These are phyloP conservation scores for Phytophthora megakarya DNA, from an alignment of 352 stramenopile species.

Conservation along the genomic window DNA sequence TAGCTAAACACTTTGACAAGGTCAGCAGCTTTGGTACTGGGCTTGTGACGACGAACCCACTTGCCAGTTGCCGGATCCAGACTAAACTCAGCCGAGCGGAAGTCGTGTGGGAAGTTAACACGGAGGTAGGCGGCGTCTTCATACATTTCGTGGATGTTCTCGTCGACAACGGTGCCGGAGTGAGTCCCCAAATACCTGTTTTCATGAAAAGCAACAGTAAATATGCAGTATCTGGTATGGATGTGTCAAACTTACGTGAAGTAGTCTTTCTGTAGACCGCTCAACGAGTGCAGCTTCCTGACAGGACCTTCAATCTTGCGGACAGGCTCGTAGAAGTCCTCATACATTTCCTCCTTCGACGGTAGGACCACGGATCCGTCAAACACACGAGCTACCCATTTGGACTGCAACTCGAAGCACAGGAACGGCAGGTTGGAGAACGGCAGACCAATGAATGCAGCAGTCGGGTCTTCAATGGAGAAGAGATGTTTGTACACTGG, in stretches of 20 bases:
- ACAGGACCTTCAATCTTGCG: slow-evolving; percentile 42
- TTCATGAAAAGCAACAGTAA: background rate
- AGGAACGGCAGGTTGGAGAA: slow-evolving; percentile 75
- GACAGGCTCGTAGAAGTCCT: slow-evolving; percentile 47
- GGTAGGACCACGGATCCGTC: slow-evolving; percentile 39
- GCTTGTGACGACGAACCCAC: slow-evolving; percentile 40
- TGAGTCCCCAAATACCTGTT: slow-evolving; percentile 36
- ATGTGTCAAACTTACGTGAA: slow-evolving; percentile 37
- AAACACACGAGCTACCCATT: slow-evolving; percentile 64
- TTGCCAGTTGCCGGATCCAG: slow-evolving; percentile 43
- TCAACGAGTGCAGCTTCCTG: slow-evolving; percentile 66
- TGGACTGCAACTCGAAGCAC: slow-evolving; percentile 72
- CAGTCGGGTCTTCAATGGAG: slow-evolving; percentile 65
- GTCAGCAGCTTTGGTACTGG: slow-evolving; percentile 8
- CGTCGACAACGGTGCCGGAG: slow-evolving; percentile 42
- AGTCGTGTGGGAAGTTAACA: slow-evolving; percentile 60
- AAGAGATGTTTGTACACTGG: slow-evolving; percentile 73
- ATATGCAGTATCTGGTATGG: background rate
- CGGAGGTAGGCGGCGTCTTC: slow-evolving; percentile 58
- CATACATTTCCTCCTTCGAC: slow-evolving; percentile 65
- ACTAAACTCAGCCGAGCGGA: slow-evolving; percentile 62
- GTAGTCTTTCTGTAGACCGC: slow-evolving; percentile 41
- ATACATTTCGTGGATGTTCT: slow-evolving; percentile 64
- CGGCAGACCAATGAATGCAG: slow-evolving; percentile 67
- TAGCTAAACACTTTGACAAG: slow-evolving; percentile 33